Conservation (phyloP, 1,284 basidiomycete species). For the Cutaneotrichosporon sp. region DNA sequence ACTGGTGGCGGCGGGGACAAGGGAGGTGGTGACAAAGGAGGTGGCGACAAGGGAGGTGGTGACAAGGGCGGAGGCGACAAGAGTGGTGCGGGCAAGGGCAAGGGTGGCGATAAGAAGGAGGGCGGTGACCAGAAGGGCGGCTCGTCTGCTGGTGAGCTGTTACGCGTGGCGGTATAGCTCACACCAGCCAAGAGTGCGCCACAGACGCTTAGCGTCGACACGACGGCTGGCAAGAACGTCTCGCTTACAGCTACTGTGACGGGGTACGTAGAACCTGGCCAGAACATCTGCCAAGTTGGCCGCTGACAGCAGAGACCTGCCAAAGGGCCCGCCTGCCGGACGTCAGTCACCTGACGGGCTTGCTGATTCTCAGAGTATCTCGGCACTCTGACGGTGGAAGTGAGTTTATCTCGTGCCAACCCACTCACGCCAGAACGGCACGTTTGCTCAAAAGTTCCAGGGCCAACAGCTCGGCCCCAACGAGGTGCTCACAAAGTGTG, state of each 20-base stretch:
- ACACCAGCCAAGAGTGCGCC: constrained; percentile 4
- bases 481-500: constrained; percentile 44
- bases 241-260: constrained; percentile 6
- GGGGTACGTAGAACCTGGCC: constrained; percentile 28
- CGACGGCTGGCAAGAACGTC: background rate
- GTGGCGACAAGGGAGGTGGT: background rate
- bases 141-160: background rate
- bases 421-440: constrained; percentile 30
- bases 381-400: constrained; percentile 41
- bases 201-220: background rate
- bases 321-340: constrained; percentile 29
- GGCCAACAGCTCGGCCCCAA: constrained; percentile 44
- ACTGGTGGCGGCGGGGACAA: background rate
- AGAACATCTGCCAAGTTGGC: background rate
- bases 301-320: constrained; percentile 31
- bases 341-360: background rate
- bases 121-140: background rate
- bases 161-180: background rate
- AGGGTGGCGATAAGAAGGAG: constrained; percentile 1
- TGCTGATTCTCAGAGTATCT: constrained; percentile 36
- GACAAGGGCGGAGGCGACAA: constrained; percentile 5
- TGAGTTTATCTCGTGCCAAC: constrained; percentile 13
- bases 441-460: constrained; percentile 38
- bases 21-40: constrained; percentile 6
- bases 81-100: constrained; percentile 2